Evolutionary conservation across 2,329 filamentous ascomycete species (phyloP), one percentile per base, ranked within the genome.

Genomic region (Huntiella abstrusa): DNA sequence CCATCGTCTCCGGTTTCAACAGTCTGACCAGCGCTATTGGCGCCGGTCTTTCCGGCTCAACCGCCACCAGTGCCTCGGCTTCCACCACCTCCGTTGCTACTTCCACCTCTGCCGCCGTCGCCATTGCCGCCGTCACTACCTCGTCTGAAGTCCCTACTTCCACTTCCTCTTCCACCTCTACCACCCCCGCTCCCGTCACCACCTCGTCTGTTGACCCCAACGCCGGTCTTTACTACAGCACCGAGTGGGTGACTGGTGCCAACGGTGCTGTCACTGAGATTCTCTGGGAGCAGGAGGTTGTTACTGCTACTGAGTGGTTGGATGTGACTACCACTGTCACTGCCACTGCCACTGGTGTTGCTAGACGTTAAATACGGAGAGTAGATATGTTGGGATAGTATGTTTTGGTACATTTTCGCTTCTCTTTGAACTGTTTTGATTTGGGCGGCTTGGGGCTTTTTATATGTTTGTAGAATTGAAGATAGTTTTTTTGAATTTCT

Each of bases 211-310:
- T 50, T n/a, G 59, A 60, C 15, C 55, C 57, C 12, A 63, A 63
- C 49, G 54, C 59, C 46, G 60, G 53, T 48, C 59, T 49, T 35
- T 49, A 53, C 52, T 65, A 52, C 51, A 70, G 67, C 57, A 78
- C 73, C 4, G 58, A 73, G 52, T 75, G 65, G 51, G 51, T 68
- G 41, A 76, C 72, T 13, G 47, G 43, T 12, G 60, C 61, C 6
- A 66, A 65, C 44, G 62, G 64, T 39, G 53, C 66, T 5, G 69
- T 79, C 10, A 65, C 64, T 51, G 68, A 77, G 60, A 65, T 79
- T 16, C 57, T 75, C 10, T 73, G 70, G 67, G 67, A 71, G 45
- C 65, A 76, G 59, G 64, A 70, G 40, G 55, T 67, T 4, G 65
- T 75, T 22, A 73, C 67, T 44, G 68, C 73, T 12, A 74, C 69